Evolutionary conservation across 495 filamentous ascomycete species (phyloP).

Genomic region (Eremomyces bilateralis): DNA sequence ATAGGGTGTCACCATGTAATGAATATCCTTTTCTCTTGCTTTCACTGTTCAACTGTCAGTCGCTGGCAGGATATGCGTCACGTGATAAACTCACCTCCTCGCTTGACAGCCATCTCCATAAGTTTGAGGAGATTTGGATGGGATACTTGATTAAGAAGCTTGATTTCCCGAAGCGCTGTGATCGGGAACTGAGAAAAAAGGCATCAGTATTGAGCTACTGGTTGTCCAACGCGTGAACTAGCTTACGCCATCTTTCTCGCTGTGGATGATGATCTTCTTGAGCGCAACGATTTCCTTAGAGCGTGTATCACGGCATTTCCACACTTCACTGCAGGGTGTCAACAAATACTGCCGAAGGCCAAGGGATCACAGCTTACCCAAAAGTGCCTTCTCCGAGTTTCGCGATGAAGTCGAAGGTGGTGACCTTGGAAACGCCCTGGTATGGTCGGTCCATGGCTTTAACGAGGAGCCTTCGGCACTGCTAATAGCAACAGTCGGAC

Average conservation of each 20-base stretch:
- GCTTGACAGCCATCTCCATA: conserved; percentile 91
- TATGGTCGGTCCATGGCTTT: conserved; percentile 39
- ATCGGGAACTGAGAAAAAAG: conserved; percentile 34
- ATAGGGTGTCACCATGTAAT: conserved; percentile 98
- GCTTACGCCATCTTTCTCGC: conserved; percentile 46
- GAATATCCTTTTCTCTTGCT: conserved; percentile 61
- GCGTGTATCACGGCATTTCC: too few relatives aligned
- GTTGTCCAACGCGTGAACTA: neutral
- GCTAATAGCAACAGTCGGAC: too few relatives aligned
- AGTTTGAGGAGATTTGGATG: conserved; percentile 75
- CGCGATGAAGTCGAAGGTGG: conserved; percentile 65
- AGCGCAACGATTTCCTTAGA: conserved; percentile 55
- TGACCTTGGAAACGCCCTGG: conserved; percentile 67
- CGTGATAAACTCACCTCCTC: too few relatives aligned
- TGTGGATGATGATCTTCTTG: conserved; percentile 88
- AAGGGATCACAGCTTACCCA: conserved; percentile 34
- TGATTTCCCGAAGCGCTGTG: conserved; percentile 71
- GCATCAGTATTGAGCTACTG: neutral
- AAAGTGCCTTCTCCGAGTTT: conserved; percentile 98
- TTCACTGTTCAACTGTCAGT: conserved; percentile 17
- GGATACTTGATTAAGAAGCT: conserved; percentile 79
- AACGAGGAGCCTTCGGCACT: too few relatives aligned
- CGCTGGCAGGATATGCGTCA: conserved; percentile 18
- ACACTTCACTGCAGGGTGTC: too few relatives aligned
- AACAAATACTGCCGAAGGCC: conserved; percentile 7